Evolutionary conservation across 2,329 filamentous ascomycete species (phyloP), one percentile per base, ranked within the genome.

Genomic region (Penicillium olsonii): DNA sequence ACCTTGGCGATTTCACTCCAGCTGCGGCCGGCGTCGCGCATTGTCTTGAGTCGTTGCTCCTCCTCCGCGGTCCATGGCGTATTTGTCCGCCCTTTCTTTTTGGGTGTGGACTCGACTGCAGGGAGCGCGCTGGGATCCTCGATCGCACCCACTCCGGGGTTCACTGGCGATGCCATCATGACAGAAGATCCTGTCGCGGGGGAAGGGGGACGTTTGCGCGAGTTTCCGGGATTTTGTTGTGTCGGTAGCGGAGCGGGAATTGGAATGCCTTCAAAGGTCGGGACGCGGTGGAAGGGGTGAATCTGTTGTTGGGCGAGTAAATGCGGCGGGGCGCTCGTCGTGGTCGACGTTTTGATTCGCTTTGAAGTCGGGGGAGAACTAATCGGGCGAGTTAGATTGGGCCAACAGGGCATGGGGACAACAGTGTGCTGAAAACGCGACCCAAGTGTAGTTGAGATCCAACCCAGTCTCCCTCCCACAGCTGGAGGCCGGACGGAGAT

Each of bases 1-100:
- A 95, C 92, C 85, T 97, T 97, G 61, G 92, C 94, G 67, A 99
- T 99, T 66, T 97, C 94, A 41, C 90, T 95, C 94, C 94, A 99
- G 66, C 89, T 96, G 62, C 88, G 92, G 10, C 92, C 92, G 1
- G 87, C 84, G 71, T 97, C 94, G 64, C 94, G 83, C 90, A 99
- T 95, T 59, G 87, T 84, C 78, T 97, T 97, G 61, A 99, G 77
- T 38, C 91, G 81, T 68, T 92, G 84, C 73, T 99, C 94, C 71
- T 99, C 94, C 27, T 88, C 88, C 2, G 92, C 90, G 2, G 92
- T 96, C 94, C 94, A 99, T 0, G 94, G 94, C 2, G 94, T 99
- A 68, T 99, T 99, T n/a, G 94, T 97, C 53, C 94, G 82, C 64
- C 90, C 94, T 77, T 96, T 96, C 78, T 97, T 99, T 40, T 73